Evolutionary conservation across 805 yeast species (phyloP).

Genomic region (Zygosaccharomyces bailii): DNA sequence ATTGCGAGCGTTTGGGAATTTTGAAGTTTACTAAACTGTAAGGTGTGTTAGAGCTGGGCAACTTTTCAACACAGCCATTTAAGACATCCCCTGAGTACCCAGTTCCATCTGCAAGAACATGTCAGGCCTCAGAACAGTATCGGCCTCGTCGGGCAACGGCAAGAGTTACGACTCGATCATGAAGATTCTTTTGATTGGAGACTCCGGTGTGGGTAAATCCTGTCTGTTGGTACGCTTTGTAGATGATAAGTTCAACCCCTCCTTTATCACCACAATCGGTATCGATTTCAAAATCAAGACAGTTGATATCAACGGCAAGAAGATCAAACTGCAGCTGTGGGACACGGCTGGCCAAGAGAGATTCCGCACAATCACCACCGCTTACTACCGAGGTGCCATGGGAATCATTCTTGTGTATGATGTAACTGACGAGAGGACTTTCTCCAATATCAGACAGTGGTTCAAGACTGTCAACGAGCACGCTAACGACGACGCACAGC

Average conservation of each 20-base stretch:
- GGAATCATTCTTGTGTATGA: conserved; percentile 82
- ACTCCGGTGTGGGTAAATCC: conserved; percentile 86
- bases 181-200: conserved; percentile 91
- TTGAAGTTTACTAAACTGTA: background rate
- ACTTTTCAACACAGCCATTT: background rate
- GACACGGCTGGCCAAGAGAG: conserved; percentile 98
- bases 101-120: conserved; percentile 11
- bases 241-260: conserved; percentile 94
- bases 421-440: conserved; percentile 85
- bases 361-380: conserved; percentile 91
- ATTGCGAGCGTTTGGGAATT: background rate
- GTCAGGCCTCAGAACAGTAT: conserved; percentile 34
- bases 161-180: conserved; percentile 74
- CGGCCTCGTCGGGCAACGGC: conserved; percentile 29
- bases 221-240: conserved; percentile 89
- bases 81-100: background rate
- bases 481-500: conserved; percentile 93
- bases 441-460: conserved; percentile 92
- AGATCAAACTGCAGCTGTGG: conserved; percentile 93
- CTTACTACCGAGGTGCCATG: conserved; percentile 86
- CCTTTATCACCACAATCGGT: conserved; percentile 96
- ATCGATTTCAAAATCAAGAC: conserved; percentile 97
- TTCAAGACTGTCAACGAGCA: conserved; percentile 92
- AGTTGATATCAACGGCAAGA: conserved; percentile 87
- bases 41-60: background rate